Evolutionary conservation across 495 filamentous ascomycete species (phyloP).

Genomic region (Rusavskia elegans): DNA sequence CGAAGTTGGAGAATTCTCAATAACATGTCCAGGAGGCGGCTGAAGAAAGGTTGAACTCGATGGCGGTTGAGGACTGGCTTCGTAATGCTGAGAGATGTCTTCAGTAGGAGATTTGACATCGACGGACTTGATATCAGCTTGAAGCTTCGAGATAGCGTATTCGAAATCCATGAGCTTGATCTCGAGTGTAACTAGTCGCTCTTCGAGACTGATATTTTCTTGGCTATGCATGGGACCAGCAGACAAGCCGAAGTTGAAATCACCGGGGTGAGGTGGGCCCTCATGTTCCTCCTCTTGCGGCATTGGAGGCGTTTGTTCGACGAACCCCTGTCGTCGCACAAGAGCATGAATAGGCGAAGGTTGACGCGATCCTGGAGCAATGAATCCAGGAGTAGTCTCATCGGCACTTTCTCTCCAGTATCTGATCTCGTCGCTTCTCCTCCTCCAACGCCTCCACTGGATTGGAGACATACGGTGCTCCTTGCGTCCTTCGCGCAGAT

Average conservation of each 20-base stretch:
- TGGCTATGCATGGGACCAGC: conserved; percentile 30
- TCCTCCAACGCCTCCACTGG: conserved; percentile 20
- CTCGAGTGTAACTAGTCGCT: conserved; percentile 34
- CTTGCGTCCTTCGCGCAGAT: conserved; percentile 9
- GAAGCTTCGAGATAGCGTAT: conserved; percentile 36
- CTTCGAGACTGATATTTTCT: conserved; percentile 30
- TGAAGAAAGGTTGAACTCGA: not conserved
- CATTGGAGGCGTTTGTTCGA: conserved; percentile 8
- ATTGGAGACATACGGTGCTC: conserved; percentile 22
- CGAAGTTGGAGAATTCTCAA: not conserved
- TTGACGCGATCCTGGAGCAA: conserved; percentile 1
- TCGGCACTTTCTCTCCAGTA: conserved; percentile 18
- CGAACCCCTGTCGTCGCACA: not conserved
- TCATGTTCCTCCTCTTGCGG: conserved; percentile 19
- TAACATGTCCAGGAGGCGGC: not conserved
- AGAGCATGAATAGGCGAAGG: not conserved
- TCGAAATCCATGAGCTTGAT: conserved; percentile 41
- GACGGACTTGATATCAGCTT: conserved; percentile 14
- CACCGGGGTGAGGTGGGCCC: conserved; percentile 16
- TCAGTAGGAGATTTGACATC: not conserved
- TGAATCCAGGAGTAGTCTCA: conserved; percentile 1
- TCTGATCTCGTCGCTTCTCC: conserved; percentile 18
- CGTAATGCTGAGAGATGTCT: conserved; percentile 1
- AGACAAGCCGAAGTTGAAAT: conserved; percentile 27
- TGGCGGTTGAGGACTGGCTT: not conserved